These are phyloP conservation scores for Peterozyma xylosa DNA, from an alignment of 805 yeast genomes.

Conservation along the genomic window DNA sequence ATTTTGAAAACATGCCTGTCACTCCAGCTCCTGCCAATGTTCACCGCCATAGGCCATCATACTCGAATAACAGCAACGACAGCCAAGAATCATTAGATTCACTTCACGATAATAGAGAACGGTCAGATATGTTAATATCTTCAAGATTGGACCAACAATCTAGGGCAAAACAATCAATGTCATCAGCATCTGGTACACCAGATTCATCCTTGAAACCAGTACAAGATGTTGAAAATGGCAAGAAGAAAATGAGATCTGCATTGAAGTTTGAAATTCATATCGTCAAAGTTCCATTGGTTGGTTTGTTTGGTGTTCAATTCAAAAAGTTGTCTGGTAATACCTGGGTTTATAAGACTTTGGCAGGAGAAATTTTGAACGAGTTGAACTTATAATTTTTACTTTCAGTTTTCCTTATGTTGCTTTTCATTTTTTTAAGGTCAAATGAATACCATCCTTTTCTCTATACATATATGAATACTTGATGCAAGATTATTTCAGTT, in stretches of 20 bases:
- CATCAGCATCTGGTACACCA: conserved; percentile 12
- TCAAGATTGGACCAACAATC: conserved; percentile 47
- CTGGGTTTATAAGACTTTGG: conserved; percentile 89
- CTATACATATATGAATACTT: too few relatives aligned
- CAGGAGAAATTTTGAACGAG: conserved; percentile 73
- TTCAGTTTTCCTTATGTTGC: too few relatives aligned
- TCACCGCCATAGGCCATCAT: conserved; percentile 22
- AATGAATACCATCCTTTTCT: too few relatives aligned
- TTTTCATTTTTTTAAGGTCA: too few relatives aligned
- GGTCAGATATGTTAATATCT: conserved; percentile 54
- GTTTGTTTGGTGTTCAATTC: conserved; percentile 89
- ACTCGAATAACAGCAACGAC: conserved; percentile 29
- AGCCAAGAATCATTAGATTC: conserved; percentile 59
- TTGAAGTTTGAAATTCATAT: conserved; percentile 85
- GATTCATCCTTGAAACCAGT: not conserved
- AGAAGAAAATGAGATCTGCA: conserved; percentile 39
- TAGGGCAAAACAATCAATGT: not conserved
- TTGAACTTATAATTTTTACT: conserved; percentile 40
- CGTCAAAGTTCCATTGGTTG: conserved; percentile 86
- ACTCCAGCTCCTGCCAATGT: conserved; percentile 32
- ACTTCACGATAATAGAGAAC: conserved; percentile 44
- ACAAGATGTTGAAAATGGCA: too few relatives aligned
- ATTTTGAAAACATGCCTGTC: conserved; percentile 18
- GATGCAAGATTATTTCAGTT: too few relatives aligned
- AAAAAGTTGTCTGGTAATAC: conserved; percentile 91